Evolutionary conservation across 495 filamentous ascomycete genomes (phyloP).

Genomic region (Lasiosphaeris hirsuta): DNA sequence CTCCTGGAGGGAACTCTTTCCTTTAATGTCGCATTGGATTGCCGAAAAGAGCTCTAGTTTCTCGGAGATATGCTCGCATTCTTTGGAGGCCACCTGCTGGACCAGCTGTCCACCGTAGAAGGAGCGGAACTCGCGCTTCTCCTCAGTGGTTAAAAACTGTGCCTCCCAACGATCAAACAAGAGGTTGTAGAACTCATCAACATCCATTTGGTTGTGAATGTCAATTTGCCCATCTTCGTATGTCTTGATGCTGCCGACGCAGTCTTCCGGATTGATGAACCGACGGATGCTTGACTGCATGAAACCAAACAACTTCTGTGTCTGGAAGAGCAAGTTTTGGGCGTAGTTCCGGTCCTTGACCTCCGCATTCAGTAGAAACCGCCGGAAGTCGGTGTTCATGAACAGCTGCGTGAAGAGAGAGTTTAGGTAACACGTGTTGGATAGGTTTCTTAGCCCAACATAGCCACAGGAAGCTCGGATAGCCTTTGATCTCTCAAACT

Average conservation of each 20-base stretch:
- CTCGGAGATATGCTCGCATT: conserved; percentile 92
- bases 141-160: conserved; percentile 63
- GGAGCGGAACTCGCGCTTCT: conserved; percentile 72
- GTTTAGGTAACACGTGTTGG: conserved; percentile 97
- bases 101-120: conserved; percentile 91
- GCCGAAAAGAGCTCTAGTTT: conserved; percentile 87
- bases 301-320: conserved; percentile 74
- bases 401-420: conserved; percentile 94
- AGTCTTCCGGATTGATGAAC: conserved; percentile 65
- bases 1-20: conserved; percentile 77
- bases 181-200: conserved; percentile 95
- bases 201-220: conserved; percentile 90
- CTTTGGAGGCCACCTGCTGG: conserved; percentile 91
- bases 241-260: conserved; percentile 72
- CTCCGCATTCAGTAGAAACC: conserved; percentile 67
- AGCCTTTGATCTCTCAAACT: conserved; percentile 62
- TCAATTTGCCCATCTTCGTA: conserved; percentile 86
- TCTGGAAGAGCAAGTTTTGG: conserved; percentile 70
- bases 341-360: conserved; percentile 52
- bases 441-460: conserved; percentile 81
- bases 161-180: conserved; percentile 89
- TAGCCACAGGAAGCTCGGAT: conserved; percentile 75
- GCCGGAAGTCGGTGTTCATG: conserved; percentile 88
- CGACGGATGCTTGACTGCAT: conserved; percentile 81
- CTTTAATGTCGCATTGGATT: conserved; percentile 95